Evolutionary conservation across 2,329 filamentous ascomycete species (phyloP).

Genomic region (Fusarium mangiferae): DNA sequence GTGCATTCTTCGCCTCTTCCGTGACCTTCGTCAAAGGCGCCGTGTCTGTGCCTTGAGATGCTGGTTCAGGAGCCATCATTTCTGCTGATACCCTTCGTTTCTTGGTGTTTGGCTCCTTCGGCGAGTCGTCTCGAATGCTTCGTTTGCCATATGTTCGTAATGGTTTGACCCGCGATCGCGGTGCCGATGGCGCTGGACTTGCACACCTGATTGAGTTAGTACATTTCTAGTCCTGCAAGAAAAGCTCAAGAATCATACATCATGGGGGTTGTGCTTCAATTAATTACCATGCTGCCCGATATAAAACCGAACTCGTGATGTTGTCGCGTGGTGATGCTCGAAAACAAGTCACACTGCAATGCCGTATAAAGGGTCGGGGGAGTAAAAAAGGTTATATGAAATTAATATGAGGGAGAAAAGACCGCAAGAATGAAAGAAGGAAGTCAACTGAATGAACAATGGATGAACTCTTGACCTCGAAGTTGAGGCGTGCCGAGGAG

Average conservation of each 20-base stretch:
- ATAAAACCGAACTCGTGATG: background rate
- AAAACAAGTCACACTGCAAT: rapidly evolving
- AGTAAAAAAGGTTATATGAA: background rate
- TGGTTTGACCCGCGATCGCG: slow-evolving; percentile 48
- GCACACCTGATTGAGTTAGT: slow-evolving; percentile 46
- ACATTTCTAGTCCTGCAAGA: rapidly evolving
- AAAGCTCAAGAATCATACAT: background rate
- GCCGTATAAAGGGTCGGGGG: rapidly evolving
- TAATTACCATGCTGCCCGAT: slow-evolving; percentile 6
- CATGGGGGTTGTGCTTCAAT: background rate
- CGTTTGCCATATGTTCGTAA: slow-evolving; percentile 56
- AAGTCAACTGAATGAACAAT: background rate
- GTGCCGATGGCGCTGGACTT: slow-evolving; percentile 34
- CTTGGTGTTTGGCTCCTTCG: slow-evolving; percentile 35
- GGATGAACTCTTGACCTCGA: background rate
- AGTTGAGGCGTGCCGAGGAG: background rate
- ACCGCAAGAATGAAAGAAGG: background rate
- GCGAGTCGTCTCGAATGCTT: slow-evolving; percentile 42
- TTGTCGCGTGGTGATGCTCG: background rate
- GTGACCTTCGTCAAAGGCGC: background rate
- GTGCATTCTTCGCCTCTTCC: background rate
- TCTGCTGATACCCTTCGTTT: slow-evolving; percentile 33
- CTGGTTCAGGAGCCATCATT: background rate
- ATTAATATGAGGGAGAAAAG: background rate
- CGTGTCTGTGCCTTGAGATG: background rate